Evolutionary conservation across 768 basidiomycete species (phyloP).

Genomic region (Sistotremastrum niveocremeum): DNA sequence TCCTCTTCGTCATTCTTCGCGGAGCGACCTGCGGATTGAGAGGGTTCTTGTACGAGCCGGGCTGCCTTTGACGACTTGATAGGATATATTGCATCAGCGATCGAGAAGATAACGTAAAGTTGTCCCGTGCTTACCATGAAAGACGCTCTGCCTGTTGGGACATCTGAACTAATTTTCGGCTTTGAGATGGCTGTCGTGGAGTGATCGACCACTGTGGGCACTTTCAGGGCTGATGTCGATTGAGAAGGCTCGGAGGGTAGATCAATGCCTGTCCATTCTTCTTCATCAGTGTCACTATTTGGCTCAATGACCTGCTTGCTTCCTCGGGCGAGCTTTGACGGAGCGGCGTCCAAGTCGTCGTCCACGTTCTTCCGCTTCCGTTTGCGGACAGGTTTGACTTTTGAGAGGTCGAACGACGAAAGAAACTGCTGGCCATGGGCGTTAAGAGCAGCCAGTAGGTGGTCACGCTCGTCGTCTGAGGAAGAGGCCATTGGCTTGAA

Average conservation of each 20-base stretch:
- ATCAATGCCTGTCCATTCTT: slow-evolving; percentile 31
- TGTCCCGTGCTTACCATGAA: slow-evolving; percentile 20
- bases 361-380: slow-evolving; percentile 2
- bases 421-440: slow-evolving; percentile 35
- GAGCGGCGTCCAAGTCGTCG: slow-evolving; percentile 4
- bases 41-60: slow-evolving; percentile 32
- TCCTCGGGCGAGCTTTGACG: not conserved
- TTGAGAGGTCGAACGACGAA: slow-evolving; percentile 22
- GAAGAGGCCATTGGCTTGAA: not conserved
- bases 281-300: slow-evolving; percentile 9
- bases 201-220: slow-evolving; percentile 6
- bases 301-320: not conserved
- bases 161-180: slow-evolving; percentile 14
- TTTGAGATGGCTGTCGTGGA: not conserved
- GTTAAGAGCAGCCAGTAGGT: slow-evolving; percentile 27
- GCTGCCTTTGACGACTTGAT: slow-evolving; percentile 65
- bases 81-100: slow-evolving; percentile 24
- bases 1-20: slow-evolving; percentile 23
- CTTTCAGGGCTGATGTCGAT: slow-evolving; percentile 9
- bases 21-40: slow-evolving; percentile 5
- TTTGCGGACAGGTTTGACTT: slow-evolving; percentile 10
- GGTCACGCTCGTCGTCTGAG: slow-evolving; percentile 14
- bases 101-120: slow-evolving; percentile 40
- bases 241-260: slow-evolving; percentile 11
- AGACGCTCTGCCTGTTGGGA: slow-evolving; percentile 33